These are phyloP conservation scores for Diplodia mutila DNA, from an alignment of 2,329 filamentous ascomycete genomes.

Conservation along the genomic window DNA sequence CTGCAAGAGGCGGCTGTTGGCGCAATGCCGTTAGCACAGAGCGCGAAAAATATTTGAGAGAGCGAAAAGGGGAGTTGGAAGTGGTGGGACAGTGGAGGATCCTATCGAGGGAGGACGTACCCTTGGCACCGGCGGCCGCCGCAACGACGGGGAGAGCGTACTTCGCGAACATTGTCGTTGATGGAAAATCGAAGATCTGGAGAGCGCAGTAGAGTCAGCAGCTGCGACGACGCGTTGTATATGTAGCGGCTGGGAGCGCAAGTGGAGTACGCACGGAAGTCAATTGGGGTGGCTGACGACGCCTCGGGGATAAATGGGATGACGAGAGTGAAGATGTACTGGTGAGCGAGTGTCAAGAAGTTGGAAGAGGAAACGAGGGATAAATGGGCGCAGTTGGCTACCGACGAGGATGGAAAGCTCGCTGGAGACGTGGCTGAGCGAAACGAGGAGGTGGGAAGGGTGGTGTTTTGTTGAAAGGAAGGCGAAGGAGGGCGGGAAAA, in stretches of 20 bases:
- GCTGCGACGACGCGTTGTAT: constrained; percentile 30
- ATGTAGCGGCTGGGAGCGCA: constrained; percentile 10
- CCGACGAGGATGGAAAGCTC: constrained; percentile 27
- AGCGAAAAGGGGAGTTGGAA: neutral
- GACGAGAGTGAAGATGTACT: constrained; percentile 40
- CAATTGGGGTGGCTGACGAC: constrained; percentile 41
- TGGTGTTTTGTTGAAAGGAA: constrained; percentile 27
- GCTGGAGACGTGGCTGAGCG: constrained; percentile 31
- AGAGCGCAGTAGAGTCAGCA: constrained; percentile 33
- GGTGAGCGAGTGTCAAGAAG: constrained; percentile 40
- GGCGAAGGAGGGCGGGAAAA: constrained; percentile 26
- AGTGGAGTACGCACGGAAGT: constrained; percentile 26
- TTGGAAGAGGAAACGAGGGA: constrained; percentile 43
- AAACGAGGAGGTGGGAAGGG: constrained; percentile 27
- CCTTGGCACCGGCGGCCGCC: constrained; percentile 56
- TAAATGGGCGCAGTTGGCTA: constrained; percentile 35
- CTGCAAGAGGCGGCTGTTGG: constrained; percentile 43
- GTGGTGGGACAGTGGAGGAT: neutral
- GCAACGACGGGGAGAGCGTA: constrained; percentile 61
- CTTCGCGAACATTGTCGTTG: constrained; percentile 58
- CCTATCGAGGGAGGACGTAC: constrained; percentile 41
- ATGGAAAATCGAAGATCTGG: constrained; percentile 33
- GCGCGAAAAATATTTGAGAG: neutral
- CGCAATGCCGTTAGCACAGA: constrained; percentile 29
- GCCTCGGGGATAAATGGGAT: constrained; percentile 34